These are phyloP conservation scores for Podospora pseudopauciseta DNA, from an alignment of 495 filamentous ascomycete species.

Conservation along the genomic window DNA sequence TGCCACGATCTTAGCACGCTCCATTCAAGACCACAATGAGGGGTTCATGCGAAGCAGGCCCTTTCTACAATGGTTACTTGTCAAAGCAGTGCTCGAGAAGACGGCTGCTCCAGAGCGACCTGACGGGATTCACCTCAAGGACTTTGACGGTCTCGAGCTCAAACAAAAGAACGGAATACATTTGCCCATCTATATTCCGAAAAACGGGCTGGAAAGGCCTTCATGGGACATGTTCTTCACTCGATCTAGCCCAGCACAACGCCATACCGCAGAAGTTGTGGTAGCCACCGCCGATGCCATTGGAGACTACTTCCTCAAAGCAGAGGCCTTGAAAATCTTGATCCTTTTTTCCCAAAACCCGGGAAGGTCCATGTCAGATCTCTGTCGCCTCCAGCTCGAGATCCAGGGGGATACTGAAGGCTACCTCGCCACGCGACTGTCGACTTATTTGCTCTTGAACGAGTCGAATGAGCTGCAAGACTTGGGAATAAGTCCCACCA, in stretches of 20 bases:
- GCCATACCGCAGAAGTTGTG: conserved; percentile 15
- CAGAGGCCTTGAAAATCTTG: conserved; percentile 18
- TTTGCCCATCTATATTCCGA: conserved; percentile 23
- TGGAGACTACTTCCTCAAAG: conserved; percentile 22
- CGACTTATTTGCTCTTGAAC: neutral
- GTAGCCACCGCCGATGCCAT: conserved; percentile 14
- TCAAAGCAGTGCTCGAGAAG: conserved; percentile 17
- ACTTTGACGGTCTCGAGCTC: conserved; percentile 14
- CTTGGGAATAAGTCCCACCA: neutral
- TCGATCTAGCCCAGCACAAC: conserved; percentile 5
- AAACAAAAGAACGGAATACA: conserved; percentile 10
- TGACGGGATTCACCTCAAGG: conserved; percentile 10
- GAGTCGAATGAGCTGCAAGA: neutral
- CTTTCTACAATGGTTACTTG: conserved; percentile 26
- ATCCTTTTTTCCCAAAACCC: conserved; percentile 17
- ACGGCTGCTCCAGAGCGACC: neutral
- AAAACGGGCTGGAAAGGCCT: conserved; percentile 12
- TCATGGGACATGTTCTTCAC: conserved; percentile 18
- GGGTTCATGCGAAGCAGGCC: conserved; percentile 23
- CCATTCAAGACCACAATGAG: conserved; percentile 10
- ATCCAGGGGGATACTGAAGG: neutral
- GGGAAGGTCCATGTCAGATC: neutral
- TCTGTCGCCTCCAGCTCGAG: neutral
- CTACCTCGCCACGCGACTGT: neutral
- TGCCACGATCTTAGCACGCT: conserved; percentile 7